These are phyloP conservation scores for Paecilomyces dactylethromorphus DNA, from an alignment of 2,329 filamentous ascomycete species.

Conservation along the genomic window DNA sequence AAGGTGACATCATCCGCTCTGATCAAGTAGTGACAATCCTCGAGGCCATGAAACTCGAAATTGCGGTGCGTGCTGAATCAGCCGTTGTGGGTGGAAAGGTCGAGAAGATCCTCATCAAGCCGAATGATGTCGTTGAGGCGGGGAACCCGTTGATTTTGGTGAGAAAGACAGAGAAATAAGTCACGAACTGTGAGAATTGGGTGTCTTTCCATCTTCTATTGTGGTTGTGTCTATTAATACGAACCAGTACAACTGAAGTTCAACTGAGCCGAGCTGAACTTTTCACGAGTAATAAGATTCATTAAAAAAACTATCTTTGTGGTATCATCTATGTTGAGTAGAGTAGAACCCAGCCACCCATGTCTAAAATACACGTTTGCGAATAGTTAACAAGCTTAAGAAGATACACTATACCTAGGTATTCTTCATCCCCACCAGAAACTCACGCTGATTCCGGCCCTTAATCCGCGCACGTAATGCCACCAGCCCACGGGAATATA, in stretches of 20 bases:
- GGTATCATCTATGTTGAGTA: background rate
- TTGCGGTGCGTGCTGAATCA: conserved; percentile 34
- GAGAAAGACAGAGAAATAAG: conserved; percentile 8
- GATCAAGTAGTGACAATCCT: conserved; percentile 42
- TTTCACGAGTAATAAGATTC: background rate
- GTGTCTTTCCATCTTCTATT: background rate
- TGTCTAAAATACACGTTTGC: background rate
- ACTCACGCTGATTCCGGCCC: conserved; percentile 85
- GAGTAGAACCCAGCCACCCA: background rate
- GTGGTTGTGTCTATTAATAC: background rate
- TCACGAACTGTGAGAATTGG: no score
- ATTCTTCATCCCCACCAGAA: conserved; percentile 79
- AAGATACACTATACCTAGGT: background rate
- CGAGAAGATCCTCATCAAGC: conserved; percentile 35
- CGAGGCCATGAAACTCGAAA: conserved; percentile 55
- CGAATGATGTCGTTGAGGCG: conserved; percentile 29
- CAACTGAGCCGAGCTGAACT: background rate
- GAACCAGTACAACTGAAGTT: background rate
- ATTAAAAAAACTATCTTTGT: background rate
- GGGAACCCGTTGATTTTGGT: conserved; percentile 22
- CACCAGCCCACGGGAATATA: conserved; percentile 96
- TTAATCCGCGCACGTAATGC: conserved; percentile 88
- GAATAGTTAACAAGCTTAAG: background rate
- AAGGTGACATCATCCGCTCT: conserved; percentile 36
- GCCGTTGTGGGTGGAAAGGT: conserved; percentile 22